Conservation (phyloP, 2,329 filamentous ascomycete genomes). For the Juglanconis oblonga region DNA sequence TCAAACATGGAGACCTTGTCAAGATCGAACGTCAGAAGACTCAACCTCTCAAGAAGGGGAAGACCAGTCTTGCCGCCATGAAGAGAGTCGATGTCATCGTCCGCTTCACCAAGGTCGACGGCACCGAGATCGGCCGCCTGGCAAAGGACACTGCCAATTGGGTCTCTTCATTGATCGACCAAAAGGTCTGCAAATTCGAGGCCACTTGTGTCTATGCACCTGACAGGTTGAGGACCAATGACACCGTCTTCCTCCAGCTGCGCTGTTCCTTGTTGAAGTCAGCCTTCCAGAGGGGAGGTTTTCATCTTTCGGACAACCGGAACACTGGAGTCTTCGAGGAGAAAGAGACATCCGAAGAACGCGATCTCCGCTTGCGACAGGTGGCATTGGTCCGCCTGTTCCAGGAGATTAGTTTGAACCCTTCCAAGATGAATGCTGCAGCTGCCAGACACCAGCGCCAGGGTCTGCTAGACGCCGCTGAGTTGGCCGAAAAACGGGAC, state of each 20-base stretch:
- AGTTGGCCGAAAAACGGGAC: slow-evolving; percentile 76
- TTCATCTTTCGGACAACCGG: slow-evolving; percentile 66
- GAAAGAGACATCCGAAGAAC: slow-evolving; percentile 82
- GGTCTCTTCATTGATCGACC: slow-evolving; percentile 90
- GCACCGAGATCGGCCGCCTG: slow-evolving; percentile 81
- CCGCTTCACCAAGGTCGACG: slow-evolving; percentile 76
- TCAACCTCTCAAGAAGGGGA: slow-evolving; percentile 51
- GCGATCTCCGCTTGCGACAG: slow-evolving; percentile 77
- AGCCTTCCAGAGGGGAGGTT: slow-evolving; percentile 66
- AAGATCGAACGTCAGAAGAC: slow-evolving; percentile 83
- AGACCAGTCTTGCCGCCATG: slow-evolving; percentile 37
- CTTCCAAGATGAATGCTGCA: slow-evolving; percentile 69
- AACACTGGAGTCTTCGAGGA: slow-evolving; percentile 75
- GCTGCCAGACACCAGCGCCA: slow-evolving; percentile 79
- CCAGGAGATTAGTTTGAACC: slow-evolving; percentile 80
- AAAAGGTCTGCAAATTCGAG: slow-evolving; percentile 83
- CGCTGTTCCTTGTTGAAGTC: slow-evolving; percentile 70
- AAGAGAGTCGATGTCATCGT: slow-evolving; percentile 83
- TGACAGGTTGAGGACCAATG: slow-evolving; percentile 80
- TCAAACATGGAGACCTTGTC: slow-evolving; percentile 80
- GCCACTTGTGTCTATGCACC: slow-evolving; percentile 87
- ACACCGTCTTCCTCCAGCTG: slow-evolving; percentile 90
- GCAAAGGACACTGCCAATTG: slow-evolving; percentile 85
- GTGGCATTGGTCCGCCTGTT: slow-evolving; percentile 86
- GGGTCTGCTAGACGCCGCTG: slow-evolving; percentile 80